phyloP scores from a whole-genome alignment of 2,329 filamentous ascomycete genomes.

The Cercospora zeae-maydis region DNA sequence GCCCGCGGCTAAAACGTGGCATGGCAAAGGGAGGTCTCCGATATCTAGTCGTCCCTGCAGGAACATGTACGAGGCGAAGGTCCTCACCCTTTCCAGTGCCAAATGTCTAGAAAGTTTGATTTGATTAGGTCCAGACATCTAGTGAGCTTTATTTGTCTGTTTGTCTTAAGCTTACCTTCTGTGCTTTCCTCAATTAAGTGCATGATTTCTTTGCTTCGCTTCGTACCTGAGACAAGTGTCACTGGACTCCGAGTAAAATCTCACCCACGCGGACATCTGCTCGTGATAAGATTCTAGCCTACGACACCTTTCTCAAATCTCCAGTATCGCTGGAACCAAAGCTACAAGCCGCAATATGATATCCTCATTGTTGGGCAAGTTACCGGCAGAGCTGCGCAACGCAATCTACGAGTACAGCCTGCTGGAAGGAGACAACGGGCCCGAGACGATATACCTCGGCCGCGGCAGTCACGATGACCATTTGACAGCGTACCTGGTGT shows the following conservation, averaged over 20 bases:
- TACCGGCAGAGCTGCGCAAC: constrained; percentile 18
- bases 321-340: not conserved
- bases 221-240: not conserved
- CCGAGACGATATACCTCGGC: constrained; percentile 15
- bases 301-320: not conserved
- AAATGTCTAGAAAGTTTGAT: not conserved
- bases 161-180: not conserved
- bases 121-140: not conserved
- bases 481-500: not conserved
- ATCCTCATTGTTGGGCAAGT: not conserved
- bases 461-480: not conserved
- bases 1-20: not conserved
- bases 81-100: not conserved
- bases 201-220: not conserved
- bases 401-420: constrained; percentile 21
- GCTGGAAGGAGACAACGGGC: constrained; percentile 9
- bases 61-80: not conserved
- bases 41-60: not conserved
- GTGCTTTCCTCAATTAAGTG: not conserved
- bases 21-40: not conserved
- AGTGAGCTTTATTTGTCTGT: not conserved
- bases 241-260: not conserved
- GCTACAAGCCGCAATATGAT: not conserved
- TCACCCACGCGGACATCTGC: not conserved
- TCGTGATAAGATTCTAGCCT: not conserved